Evolutionary conservation across 495 filamentous ascomycete species (phyloP).

Genomic region (Penicillium samsonianum): DNA sequence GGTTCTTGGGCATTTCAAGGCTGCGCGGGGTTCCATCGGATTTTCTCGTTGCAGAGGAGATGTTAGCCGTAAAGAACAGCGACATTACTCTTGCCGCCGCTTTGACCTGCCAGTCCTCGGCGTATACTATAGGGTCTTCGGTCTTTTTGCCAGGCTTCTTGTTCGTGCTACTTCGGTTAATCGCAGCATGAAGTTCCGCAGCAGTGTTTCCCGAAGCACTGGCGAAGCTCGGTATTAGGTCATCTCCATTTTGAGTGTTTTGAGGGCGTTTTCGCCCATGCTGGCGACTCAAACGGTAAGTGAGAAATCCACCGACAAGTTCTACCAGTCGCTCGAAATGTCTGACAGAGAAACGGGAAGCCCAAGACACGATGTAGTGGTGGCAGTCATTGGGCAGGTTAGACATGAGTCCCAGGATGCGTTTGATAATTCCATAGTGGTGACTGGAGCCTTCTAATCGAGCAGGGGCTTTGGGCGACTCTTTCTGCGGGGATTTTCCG

Average conservation of each 20-base stretch:
- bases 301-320: slow-evolving; percentile 75
- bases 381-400: slow-evolving; percentile 77
- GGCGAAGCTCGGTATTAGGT: slow-evolving; percentile 69
- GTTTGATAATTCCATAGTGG: slow-evolving; percentile 84
- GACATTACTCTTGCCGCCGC: slow-evolving; percentile 81
- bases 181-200: slow-evolving; percentile 75
- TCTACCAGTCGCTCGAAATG: slow-evolving; percentile 75
- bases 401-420: slow-evolving; percentile 77
- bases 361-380: slow-evolving; percentile 82
- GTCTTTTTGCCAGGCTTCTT: slow-evolving; percentile 44
- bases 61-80: slow-evolving; percentile 82
- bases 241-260: slow-evolving; percentile 56
- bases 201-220: slow-evolving; percentile 60
- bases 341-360: slow-evolving; percentile 67
- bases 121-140: slow-evolving; percentile 62
- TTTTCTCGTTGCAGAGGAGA: slow-evolving; percentile 44
- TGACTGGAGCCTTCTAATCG: slow-evolving; percentile 48
- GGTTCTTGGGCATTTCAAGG: slow-evolving; percentile 29
- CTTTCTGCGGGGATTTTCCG: slow-evolving; percentile 24
- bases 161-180: slow-evolving; percentile 59
- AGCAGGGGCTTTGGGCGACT: slow-evolving; percentile 11
- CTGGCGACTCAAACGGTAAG: slow-evolving; percentile 76
- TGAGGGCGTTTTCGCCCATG: slow-evolving; percentile 64
- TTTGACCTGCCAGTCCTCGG: slow-evolving; percentile 90
- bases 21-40: slow-evolving; percentile 27